Base-by-base conservation (phyloP, 2,329 filamentous ascomycete species). In the Helicocarpus griseus region DNA sequence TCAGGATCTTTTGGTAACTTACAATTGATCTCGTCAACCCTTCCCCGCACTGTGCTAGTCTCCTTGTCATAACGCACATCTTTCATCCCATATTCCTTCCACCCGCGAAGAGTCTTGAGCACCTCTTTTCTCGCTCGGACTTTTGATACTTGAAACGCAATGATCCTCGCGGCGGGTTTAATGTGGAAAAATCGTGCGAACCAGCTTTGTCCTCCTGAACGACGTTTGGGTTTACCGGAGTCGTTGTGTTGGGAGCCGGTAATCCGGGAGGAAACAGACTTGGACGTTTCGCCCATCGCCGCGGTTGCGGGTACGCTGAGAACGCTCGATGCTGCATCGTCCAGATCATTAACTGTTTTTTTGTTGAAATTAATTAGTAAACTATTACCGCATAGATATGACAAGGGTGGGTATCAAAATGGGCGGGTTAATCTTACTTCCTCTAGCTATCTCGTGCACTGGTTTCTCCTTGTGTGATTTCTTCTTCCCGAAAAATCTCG, bases 131-230 rank as follows among this genome's bases (percentile, higher is more conserved):
- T 82, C 40, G 85, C 86, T 54, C 82, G 80, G n/a, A 77, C 77
- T 59, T 85, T 85, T 4, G 85, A 81, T 22, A 89, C 77, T 3
- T 77, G 77, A 65, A 96, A 83, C 65, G 89, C 93, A 14, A 96
- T 69, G 26, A 87, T 78, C 56, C 81, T 81, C 14, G 76, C 84
- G 0, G 85, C 87, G 1, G 91, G 91, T 65, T 93, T 95, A 63
- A 96, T 85, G 51, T 89, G 82, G 72, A 97, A 88, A 43, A 97
- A 81, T 14, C 88, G 86, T 28, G 88, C 85, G 49, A 97, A 79
- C 90, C 91, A 96, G 59, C 86, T 95, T 62, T 89, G 83, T 63
- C 19, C 28, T 5, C 29, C 26, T 39, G 33, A 26, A 22, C 26
- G 38, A 31, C n/a, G 38, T 17, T 24, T 21, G 6, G 8, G 2